Conservation (phyloP, 495 filamentous ascomycete genomes). For the Penicillium egyptiacum region DNA sequence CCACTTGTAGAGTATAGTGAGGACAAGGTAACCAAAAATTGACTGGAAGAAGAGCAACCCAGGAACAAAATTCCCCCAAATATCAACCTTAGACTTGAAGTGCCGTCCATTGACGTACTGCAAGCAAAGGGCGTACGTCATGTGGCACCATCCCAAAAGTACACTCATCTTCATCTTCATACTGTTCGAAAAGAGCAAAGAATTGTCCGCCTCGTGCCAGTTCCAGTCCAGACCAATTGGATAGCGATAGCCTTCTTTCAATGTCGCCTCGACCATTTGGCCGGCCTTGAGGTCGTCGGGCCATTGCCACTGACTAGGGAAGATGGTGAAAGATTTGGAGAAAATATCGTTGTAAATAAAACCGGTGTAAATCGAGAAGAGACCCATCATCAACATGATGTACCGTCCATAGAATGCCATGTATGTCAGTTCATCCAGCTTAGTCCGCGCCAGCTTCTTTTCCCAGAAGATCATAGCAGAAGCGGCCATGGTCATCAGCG, state of each 20-base stretch:
- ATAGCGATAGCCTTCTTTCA: conserved; percentile 76
- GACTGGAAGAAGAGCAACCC: conserved; percentile 99
- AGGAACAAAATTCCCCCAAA: conserved; percentile 94
- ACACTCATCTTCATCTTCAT: conserved; percentile 99
- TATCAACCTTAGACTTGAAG: conserved; percentile 91
- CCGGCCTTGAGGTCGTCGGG: conserved; percentile 64
- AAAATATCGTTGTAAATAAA: conserved; percentile 98
- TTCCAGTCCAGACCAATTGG: conserved; percentile 96
- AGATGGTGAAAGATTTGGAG: conserved; percentile 84
- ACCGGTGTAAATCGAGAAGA: conserved; percentile 96
- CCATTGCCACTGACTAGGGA: conserved; percentile 87
- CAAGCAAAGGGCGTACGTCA: conserved; percentile 96
- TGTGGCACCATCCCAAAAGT: conserved; percentile 92
- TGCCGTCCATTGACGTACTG: conserved; percentile 90
- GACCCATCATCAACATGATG: conserved; percentile 96
- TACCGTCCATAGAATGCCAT: conserved; percentile 99
- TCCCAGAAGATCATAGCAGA: conserved; percentile 94
- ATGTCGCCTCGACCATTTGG: conserved; percentile 58
- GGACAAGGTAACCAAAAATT: conserved; percentile 95
- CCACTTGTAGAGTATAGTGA: conserved; percentile 97
- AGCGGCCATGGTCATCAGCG: conserved; percentile 78
- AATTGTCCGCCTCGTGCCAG: conserved; percentile 95
- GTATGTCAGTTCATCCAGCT: conserved; percentile 88
- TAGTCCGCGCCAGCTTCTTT: conserved; percentile 75
- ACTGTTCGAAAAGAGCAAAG: conserved; percentile 90